Conservation (phyloP, 169 alveolate genomes). For the Plasmodium ovale region DNA sequence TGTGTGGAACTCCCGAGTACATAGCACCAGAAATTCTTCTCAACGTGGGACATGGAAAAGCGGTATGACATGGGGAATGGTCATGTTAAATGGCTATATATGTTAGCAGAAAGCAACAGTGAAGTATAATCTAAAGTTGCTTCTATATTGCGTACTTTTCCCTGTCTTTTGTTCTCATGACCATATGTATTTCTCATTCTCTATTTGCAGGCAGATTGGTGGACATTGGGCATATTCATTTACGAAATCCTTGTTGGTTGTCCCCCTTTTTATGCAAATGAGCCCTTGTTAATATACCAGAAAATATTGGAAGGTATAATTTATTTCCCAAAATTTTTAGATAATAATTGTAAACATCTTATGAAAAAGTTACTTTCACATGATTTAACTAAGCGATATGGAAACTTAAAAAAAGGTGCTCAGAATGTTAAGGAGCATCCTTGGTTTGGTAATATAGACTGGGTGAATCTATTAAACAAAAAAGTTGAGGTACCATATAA, state of each 20-base stretch:
- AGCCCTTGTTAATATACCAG: constrained; percentile 97
- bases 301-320: constrained; percentile 96
- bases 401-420: constrained; percentile 95
- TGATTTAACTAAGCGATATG: constrained; percentile 96
- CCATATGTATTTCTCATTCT: not conserved
- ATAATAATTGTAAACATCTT: constrained; percentile 91
- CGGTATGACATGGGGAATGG: constrained; percentile 85
- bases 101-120: not conserved
- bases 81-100: no score
- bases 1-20: constrained; percentile 99
- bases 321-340: constrained; percentile 94
- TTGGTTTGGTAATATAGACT: constrained; percentile 91
- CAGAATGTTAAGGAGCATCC: constrained; percentile 93
- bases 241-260: constrained; percentile 99
- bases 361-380: constrained; percentile 94
- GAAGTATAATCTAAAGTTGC: not conserved
- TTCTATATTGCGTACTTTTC: not conserved
- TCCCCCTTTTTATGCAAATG: constrained; percentile 98
- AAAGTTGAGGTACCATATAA: constrained; percentile 90
- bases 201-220: constrained; percentile 91
- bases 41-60: constrained; percentile 96
- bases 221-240: constrained; percentile 98
- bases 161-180: not conserved
- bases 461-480: constrained; percentile 85
- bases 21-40: constrained; percentile 99